Evolutionary conservation across 805 yeast species (phyloP).

Genomic region (Lipomyces mesembrius): DNA sequence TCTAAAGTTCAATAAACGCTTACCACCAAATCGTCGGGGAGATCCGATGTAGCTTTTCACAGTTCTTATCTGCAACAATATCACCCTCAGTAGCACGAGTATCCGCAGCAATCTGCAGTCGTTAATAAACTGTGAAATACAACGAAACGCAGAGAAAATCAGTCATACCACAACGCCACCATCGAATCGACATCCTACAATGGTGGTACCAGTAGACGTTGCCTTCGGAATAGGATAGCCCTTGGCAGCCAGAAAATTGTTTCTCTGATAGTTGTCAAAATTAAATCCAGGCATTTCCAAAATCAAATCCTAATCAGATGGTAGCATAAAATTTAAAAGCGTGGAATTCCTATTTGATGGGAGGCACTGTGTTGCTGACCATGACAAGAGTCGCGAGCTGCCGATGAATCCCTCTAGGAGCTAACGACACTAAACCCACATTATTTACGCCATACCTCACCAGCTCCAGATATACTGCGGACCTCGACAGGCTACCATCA

Average conservation of each 20-base stretch:
- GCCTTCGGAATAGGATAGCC: constrained; percentile 84
- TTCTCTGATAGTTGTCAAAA: constrained; percentile 93
- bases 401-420: no score
- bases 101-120: constrained; percentile 81
- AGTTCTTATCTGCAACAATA: constrained; percentile 96
- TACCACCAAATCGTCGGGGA: constrained; percentile 78
- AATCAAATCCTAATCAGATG: not conserved
- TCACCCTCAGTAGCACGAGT: constrained; percentile 97
- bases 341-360: not conserved
- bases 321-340: not conserved
- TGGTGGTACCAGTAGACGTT: constrained; percentile 98
- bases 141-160: not conserved
- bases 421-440: not conserved
- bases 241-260: constrained; percentile 67
- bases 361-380: not conserved
- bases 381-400: not conserved
- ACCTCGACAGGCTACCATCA: no score
- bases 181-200: constrained; percentile 91
- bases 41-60: constrained; percentile 88
- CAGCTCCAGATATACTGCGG: no score
- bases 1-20: not conserved
- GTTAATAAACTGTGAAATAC: not conserved
- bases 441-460: no score
- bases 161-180: constrained; percentile 77
- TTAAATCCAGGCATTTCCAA: constrained; percentile 62